A percentile compares a stretch with the other conserved stretches of the same genome.
These are phyloP conservation scores for Trametes pubescens DNA, from an alignment of 1,284 basidiomycete genomes.

Conservation along the genomic window DNA sequence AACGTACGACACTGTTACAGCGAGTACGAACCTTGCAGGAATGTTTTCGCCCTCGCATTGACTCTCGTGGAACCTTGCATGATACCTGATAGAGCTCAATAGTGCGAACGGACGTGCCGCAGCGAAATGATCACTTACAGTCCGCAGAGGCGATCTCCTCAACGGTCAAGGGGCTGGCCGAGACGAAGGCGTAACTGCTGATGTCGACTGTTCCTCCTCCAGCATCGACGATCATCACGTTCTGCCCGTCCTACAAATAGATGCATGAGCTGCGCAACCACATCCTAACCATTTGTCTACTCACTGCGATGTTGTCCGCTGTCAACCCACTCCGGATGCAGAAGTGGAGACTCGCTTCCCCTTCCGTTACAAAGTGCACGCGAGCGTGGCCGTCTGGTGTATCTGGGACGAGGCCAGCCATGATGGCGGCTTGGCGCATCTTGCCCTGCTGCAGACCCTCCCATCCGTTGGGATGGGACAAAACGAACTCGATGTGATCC, in stretches of 20 bases:
- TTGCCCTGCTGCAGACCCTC: slow-evolving; percentile 51
- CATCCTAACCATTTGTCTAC: neutral
- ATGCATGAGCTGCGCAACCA: neutral
- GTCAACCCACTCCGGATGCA: slow-evolving; percentile 51
- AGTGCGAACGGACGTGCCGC: neutral
- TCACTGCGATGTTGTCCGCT: slow-evolving; percentile 42
- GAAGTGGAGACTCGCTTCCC: slow-evolving; percentile 59
- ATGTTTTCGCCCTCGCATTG: slow-evolving; percentile 42
- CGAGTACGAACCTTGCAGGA: slow-evolving; percentile 39
- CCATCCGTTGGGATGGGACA: slow-evolving; percentile 57
- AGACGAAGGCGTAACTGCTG: slow-evolving; percentile 52
- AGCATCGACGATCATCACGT: slow-evolving; percentile 62
- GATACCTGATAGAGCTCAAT: slow-evolving; percentile 28
- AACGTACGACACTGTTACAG: neutral
- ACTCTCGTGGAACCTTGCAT: slow-evolving; percentile 40
- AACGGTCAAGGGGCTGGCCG: slow-evolving; percentile 30
- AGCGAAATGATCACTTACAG: slow-evolving; percentile 7
- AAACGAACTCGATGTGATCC: slow-evolving; percentile 44
- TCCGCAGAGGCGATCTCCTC: slow-evolving; percentile 24
- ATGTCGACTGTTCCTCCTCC: slow-evolving; percentile 66
- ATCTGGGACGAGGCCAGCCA: slow-evolving; percentile 45
- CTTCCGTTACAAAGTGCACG: slow-evolving; percentile 56
- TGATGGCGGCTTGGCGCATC: slow-evolving; percentile 48
- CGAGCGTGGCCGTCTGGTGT: slow-evolving; percentile 42
- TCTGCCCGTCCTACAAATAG: slow-evolving; percentile 44